Percentiles rank a stretch among this genome's conserved stretches.
Evolutionary conservation across 495 filamentous ascomycete species (phyloP).

Genomic region (Aspergillus nanangensis): DNA sequence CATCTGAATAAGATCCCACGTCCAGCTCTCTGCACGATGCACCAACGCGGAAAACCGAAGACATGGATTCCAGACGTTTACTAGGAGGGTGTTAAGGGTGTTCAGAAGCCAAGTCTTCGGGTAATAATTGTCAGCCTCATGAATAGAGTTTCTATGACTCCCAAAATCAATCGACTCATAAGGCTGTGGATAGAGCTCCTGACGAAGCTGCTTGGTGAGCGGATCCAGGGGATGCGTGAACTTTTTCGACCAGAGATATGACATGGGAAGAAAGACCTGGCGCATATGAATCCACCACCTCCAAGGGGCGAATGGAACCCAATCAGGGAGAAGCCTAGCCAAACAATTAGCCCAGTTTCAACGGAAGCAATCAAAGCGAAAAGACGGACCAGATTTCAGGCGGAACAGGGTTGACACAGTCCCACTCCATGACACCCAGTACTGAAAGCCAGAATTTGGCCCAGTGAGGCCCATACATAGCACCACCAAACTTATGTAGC

Average conservation of each 20-base stretch:
- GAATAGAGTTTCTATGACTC: conserved; percentile 76
- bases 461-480: conserved; percentile 85
- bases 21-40: conserved; percentile 68
- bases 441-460: conserved; percentile 88
- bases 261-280: conserved; percentile 88
- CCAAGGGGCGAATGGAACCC: conserved; percentile 93
- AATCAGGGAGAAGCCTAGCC: conserved; percentile 77
- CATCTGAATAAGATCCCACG: conserved; percentile 71
- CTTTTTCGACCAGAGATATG: conserved; percentile 77
- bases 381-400: conserved; percentile 75
- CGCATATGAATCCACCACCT: conserved; percentile 99
- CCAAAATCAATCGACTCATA: conserved; percentile 75
- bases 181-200: conserved; percentile 81
- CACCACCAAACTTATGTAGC: conserved; percentile 83
- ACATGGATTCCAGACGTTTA: conserved; percentile 73
- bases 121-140: conserved; percentile 80
- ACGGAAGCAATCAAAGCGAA: not conserved
- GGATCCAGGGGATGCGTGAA: conserved; percentile 70
- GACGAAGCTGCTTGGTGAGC: conserved; percentile 63
- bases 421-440: conserved; percentile 80
- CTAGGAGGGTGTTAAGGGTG: conserved; percentile 66
- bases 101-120: conserved; percentile 84
- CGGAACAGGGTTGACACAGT: conserved; percentile 89
- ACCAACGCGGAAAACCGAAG: conserved; percentile 55
- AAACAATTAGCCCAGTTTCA: conserved; percentile 2